These are phyloP conservation scores for Aspergillus nomiae DNA, from an alignment of 2,329 filamentous ascomycete genomes.

Conservation along the genomic window DNA sequence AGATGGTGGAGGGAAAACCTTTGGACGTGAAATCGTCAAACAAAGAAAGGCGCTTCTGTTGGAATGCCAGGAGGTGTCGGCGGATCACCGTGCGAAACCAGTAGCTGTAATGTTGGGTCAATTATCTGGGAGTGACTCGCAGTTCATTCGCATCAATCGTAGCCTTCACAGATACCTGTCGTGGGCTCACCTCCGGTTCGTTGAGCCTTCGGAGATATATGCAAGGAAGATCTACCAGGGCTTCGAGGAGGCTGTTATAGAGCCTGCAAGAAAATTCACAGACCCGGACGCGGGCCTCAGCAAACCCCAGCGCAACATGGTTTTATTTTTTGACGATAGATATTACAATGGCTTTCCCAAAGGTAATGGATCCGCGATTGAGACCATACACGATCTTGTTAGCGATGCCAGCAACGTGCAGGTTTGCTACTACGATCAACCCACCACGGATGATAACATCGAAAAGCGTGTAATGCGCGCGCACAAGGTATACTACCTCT, in stretches of 20 bases:
- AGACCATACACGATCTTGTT: background rate
- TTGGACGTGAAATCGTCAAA: background rate
- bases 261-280: background rate
- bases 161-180: background rate
- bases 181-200: background rate
- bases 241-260: background rate
- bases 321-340: background rate
- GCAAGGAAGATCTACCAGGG: background rate
- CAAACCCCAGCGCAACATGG: background rate
- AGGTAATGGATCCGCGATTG: background rate
- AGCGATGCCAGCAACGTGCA: background rate
- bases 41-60: background rate
- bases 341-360: background rate
- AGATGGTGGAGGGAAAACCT: background rate
- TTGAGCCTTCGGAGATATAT: background rate
- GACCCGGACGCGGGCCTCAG: background rate
- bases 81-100: background rate
- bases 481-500: background rate
- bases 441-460: background rate
- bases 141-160: background rate
- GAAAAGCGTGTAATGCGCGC: background rate
- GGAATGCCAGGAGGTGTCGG: background rate
- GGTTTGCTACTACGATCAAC: background rate
- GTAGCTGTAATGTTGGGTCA: background rate
- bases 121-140: background rate